Percentiles rank a stretch among this genome's conserved stretches.
These are phyloP conservation scores for Bipolaris victoriae DNA, from an alignment of 2,329 filamentous ascomycete species.

Conservation along the genomic window DNA sequence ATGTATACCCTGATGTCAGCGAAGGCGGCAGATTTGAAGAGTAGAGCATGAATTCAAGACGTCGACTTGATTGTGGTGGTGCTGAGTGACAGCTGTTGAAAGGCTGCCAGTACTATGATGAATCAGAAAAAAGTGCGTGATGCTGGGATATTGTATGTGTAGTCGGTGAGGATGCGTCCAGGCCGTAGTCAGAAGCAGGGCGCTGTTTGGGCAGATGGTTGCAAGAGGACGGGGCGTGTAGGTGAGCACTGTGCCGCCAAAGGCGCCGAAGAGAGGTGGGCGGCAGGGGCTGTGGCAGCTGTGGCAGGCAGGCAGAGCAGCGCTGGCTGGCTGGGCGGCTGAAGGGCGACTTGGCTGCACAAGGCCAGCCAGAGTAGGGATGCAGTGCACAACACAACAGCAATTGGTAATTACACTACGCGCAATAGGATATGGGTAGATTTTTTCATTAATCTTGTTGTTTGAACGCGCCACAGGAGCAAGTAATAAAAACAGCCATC, in stretches of 20 bases:
- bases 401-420: not conserved
- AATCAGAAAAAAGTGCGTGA: no score
- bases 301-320: no score
- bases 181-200: not conserved
- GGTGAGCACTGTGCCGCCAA: not conserved
- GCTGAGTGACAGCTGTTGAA: no score
- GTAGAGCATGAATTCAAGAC: slow-evolving; percentile 7
- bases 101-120: no score
- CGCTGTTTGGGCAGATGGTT: not conserved
- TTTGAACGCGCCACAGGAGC: no score
- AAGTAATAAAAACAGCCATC: no score
- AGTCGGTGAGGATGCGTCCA: not conserved
- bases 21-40: slow-evolving; percentile 59
- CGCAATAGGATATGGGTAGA: not conserved
- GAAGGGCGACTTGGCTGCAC: no score
- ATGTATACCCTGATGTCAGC: slow-evolving; percentile 92
- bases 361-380: not conserved
- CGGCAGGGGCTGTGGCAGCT: no score
- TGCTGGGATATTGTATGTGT: no score
- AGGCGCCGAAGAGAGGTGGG: not conserved
- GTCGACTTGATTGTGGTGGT: no score
- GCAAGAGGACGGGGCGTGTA: not conserved
- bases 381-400: not conserved
- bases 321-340: no score
- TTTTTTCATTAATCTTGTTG: no score